phyloP scores from a whole-genome alignment of 805 yeast genomes.

The Lipomyces sp. region DNA sequence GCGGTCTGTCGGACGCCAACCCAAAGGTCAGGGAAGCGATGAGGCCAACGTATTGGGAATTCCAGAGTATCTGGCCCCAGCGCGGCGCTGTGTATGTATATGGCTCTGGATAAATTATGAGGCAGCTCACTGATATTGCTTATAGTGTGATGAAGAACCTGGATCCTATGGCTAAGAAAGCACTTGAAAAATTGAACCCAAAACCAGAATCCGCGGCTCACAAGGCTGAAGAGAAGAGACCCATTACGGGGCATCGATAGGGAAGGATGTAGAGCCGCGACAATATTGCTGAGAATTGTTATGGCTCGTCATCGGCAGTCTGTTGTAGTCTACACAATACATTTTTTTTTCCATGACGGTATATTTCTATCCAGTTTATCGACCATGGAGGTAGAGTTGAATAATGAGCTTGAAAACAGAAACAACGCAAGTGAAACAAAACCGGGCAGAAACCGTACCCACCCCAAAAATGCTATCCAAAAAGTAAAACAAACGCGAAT shows the following conservation, averaged over 20 bases:
- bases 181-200: slow-evolving; percentile 68
- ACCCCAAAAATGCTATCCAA: background rate
- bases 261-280: background rate
- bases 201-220: slow-evolving; percentile 25
- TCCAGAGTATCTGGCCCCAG: slow-evolving; percentile 58
- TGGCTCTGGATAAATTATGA: background rate
- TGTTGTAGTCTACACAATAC: background rate
- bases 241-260: background rate
- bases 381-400: too few species aligned
- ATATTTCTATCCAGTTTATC: too few species aligned
- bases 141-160: slow-evolving; percentile 46
- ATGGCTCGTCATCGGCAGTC: background rate
- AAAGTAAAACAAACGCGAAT: background rate
- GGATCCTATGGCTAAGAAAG: slow-evolving; percentile 57
- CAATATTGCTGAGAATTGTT: background rate
- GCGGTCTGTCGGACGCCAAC: slow-evolving; percentile 77
- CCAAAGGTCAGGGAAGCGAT: slow-evolving; percentile 78
- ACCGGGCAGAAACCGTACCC: background rate
- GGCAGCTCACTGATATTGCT: slow-evolving; percentile 7
- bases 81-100: slow-evolving; percentile 49
- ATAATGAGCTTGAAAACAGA: too few species aligned
- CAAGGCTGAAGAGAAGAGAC: background rate
- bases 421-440: background rate
- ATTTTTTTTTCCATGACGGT: background rate
- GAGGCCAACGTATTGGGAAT: slow-evolving; percentile 75